phyloP scores from a whole-genome alignment of 768 basidiomycete genomes.

The Naganishia vishniacii region DNA sequence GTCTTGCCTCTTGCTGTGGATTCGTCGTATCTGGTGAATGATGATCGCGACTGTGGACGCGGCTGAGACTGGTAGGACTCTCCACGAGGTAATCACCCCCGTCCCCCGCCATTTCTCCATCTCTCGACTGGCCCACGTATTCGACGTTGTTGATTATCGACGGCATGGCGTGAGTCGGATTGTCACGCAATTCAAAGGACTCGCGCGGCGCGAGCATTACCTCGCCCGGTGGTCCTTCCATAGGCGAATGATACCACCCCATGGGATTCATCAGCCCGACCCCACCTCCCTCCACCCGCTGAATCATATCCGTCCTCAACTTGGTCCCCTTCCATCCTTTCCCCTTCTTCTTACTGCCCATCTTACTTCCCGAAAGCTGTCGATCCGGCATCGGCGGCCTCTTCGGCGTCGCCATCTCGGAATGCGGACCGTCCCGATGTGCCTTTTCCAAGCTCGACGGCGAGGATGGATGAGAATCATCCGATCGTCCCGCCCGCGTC shows the following conservation, averaged over 20 bases:
- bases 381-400: slow-evolving; percentile 14
- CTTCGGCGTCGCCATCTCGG: slow-evolving; percentile 7
- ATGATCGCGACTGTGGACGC: not conserved
- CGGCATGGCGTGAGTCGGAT: not conserved
- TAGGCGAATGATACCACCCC: slow-evolving; percentile 45
- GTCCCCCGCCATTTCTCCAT: not conserved
- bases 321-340: slow-evolving; percentile 29
- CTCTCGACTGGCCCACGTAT: not conserved
- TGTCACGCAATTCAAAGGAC: not conserved
- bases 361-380: not conserved
- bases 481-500: not conserved
- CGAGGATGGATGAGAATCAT: slow-evolving; percentile 9
- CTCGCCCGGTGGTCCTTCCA: not conserved
- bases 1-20: not conserved
- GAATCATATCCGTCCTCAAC: slow-evolving; percentile 47
- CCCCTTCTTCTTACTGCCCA: slow-evolving; percentile 18
- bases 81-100: not conserved
- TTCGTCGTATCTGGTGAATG: not conserved
- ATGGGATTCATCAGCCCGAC: slow-evolving; percentile 48
- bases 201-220: not conserved
- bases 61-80: slow-evolving; percentile 4
- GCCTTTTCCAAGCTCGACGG: slow-evolving; percentile 10
- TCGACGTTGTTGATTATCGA: slow-evolving; percentile 11
- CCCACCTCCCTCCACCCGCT: slow-evolving; percentile 49
- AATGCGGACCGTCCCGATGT: not conserved